Conservation (phyloP, 1,284 basidiomycete species). For the Austropuccinia psidii region DNA sequence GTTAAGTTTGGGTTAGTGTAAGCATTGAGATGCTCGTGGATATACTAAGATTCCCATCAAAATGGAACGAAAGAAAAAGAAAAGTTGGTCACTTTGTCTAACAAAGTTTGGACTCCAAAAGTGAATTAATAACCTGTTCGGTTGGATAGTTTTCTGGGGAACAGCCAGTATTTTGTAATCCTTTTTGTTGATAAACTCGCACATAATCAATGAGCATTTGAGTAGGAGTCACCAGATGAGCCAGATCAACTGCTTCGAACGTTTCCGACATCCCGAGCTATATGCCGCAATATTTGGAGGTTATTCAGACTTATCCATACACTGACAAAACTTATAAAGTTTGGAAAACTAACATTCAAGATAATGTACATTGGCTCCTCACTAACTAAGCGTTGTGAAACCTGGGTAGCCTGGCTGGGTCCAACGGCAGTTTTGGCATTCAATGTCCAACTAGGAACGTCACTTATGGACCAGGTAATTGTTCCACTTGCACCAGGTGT, state of each 20-base stretch:
- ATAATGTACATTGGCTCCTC: constrained; percentile 46
- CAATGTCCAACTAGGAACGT: constrained; percentile 20
- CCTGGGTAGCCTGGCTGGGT: constrained; percentile 32
- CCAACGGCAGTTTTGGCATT: constrained; percentile 7
- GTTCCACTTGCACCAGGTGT: constrained; percentile 34
- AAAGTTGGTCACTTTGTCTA: no score
- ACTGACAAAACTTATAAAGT: background rate
- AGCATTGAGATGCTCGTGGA: constrained; percentile 27
- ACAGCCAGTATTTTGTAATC: constrained; percentile 28
- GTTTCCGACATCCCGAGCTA: constrained; percentile 33
- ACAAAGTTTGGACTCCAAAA: background rate
- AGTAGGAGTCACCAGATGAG: constrained; percentile 2
- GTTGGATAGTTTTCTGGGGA: constrained; percentile 33
- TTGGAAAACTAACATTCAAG: constrained; percentile 43
- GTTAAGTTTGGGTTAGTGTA: constrained; percentile 36
- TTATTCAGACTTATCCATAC: background rate
- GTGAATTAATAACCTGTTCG: constrained; percentile 4
- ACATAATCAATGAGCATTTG: constrained; percentile 35
- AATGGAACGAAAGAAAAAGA: background rate
- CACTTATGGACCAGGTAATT: constrained; percentile 37
- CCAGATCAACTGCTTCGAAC: constrained; percentile 27
- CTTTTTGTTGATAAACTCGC: constrained; percentile 32
- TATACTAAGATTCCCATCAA: constrained; percentile 11
- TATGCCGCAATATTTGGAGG: background rate
- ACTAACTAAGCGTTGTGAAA: constrained; percentile 38